Percentiles rank a stretch among this genome's conserved stretches.
phyloP scores from a whole-genome alignment of 1,139 yeast species.

The Nakaseomyces uthaithaninus region DNA sequence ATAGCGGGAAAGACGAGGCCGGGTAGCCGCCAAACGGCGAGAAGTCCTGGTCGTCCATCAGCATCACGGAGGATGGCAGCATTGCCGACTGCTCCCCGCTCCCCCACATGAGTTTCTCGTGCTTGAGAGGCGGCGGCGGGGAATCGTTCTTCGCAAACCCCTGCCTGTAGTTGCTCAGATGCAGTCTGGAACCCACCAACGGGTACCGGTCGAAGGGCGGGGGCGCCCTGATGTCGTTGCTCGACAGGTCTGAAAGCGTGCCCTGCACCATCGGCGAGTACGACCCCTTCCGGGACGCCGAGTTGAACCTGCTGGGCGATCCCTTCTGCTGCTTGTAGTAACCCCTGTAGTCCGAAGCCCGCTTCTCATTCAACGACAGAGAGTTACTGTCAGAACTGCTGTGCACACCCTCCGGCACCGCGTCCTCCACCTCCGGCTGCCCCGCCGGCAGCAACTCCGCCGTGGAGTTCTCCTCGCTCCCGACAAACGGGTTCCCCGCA shows the following conservation, averaged over 20 bases:
- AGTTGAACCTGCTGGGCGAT: slow-evolving; percentile 10
- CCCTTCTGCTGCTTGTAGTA: slow-evolving; percentile 19
- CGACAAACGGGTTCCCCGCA: no score
- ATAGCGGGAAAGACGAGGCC: slow-evolving; percentile 75
- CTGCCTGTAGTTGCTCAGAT: slow-evolving; percentile 1
- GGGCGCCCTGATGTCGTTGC: slow-evolving; percentile 31
- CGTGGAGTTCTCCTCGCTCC: no score
- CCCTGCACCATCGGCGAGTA: slow-evolving; percentile 3
- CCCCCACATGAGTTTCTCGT: not conserved
- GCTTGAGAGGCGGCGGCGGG: not conserved
- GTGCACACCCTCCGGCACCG: not conserved
- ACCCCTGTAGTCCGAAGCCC: slow-evolving; percentile 27
- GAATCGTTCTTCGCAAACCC: not conserved
- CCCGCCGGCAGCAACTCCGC: no score
- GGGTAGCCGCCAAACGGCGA: slow-evolving; percentile 96
- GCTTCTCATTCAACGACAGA: slow-evolving; percentile 9
- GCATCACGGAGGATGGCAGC: slow-evolving; percentile 9
- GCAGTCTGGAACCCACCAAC: slow-evolving; percentile 33
- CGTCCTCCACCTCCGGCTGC: no score
- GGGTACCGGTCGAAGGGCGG: slow-evolving; percentile 53
- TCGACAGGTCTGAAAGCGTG: not conserved
- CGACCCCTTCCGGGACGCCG: slow-evolving; percentile 1
- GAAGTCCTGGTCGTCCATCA: slow-evolving; percentile 40
- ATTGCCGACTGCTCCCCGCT: not conserved
- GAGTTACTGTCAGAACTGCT: slow-evolving; percentile 8